Evolutionary conservation across 345 rosid genomes (phyloP).

Genomic region (Salix udensis): DNA sequence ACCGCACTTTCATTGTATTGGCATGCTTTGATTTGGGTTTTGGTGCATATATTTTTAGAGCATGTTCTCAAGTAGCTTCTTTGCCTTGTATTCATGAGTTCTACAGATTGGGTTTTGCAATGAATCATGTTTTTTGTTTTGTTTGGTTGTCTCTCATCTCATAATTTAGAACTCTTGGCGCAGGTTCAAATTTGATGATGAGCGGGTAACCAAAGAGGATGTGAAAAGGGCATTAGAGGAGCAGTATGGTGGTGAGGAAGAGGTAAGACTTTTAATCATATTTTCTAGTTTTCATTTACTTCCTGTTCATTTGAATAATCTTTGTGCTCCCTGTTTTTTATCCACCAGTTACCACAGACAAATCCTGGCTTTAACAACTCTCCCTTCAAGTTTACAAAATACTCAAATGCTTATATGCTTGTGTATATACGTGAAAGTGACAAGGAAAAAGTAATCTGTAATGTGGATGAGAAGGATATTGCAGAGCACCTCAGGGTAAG

Average conservation of each 20-base stretch:
- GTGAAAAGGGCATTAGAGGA: conserved; percentile 85
- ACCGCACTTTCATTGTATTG: neutral
- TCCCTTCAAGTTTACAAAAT: conserved; percentile 84
- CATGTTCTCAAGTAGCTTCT: neutral
- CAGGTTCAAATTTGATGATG: conserved; percentile 99
- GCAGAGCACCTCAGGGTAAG: conserved; percentile 94
- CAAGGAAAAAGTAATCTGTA: conserved; percentile 90
- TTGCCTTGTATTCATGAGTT: neutral
- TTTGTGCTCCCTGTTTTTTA: neutral
- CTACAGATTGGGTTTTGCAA: neutral
- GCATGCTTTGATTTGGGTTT: neutral
- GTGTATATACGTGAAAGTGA: conserved; percentile 97
- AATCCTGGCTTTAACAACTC: conserved; percentile 95
- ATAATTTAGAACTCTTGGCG: neutral
- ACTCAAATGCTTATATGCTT: conserved; percentile 99
- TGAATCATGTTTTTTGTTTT: neutral
- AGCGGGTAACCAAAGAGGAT: conserved; percentile 94
- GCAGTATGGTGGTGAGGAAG: conserved; percentile 99
- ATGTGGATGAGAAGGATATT: conserved; percentile 97
- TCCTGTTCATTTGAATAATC: neutral
- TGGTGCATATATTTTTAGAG: neutral
- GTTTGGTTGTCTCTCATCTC: neutral
- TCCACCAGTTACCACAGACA: conserved; percentile 71
- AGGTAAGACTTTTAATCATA: conserved; percentile 39
- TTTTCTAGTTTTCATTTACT: neutral